phyloP scores from a whole-genome alignment of 495 filamentous ascomycete genomes.

The Opeltia flavorubescens region DNA sequence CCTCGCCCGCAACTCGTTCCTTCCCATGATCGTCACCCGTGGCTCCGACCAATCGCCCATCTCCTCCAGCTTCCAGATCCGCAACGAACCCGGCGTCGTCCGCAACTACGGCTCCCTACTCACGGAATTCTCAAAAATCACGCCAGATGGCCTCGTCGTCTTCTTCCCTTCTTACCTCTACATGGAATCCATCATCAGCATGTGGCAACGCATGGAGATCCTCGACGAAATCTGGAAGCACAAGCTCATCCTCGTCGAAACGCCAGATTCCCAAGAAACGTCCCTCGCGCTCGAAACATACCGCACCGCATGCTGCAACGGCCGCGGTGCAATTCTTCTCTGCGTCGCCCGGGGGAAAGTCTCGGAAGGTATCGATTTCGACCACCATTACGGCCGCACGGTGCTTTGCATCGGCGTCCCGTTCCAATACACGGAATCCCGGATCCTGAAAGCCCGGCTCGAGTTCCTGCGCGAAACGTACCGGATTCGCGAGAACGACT shows the following conservation, averaged over 20 bases:
- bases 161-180: conserved; percentile 99
- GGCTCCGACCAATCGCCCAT: conserved; percentile 88
- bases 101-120: conserved; percentile 90
- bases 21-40: conserved; percentile 93
- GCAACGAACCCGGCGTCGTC: conserved; percentile 87
- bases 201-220: conserved; percentile 98
- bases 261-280: conserved; percentile 92
- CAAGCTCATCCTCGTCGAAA: conserved; percentile 96
- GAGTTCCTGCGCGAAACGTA: conserved; percentile 96
- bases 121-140: conserved; percentile 85
- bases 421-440: conserved; percentile 97
- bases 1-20: conserved; percentile 82
- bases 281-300: conserved; percentile 93
- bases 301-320: conserved; percentile 93
- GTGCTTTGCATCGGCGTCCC: conserved; percentile 95
- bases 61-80: conserved; percentile 80
- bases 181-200: conserved; percentile 97
- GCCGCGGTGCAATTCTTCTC: conserved; percentile 79
- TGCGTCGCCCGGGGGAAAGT: conserved; percentile 97
- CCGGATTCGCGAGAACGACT: conserved; percentile 93
- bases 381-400: conserved; percentile 95
- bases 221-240: conserved; percentile 98
- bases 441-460: conserved; percentile 89
- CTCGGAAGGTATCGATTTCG: conserved; percentile 95
- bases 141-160: conserved; percentile 92